Percentiles rank a stretch among this genome's conserved stretches.
phyloP scores from a whole-genome alignment of 2,329 filamentous ascomycete genomes.

The Huntiella moniliformis region DNA sequence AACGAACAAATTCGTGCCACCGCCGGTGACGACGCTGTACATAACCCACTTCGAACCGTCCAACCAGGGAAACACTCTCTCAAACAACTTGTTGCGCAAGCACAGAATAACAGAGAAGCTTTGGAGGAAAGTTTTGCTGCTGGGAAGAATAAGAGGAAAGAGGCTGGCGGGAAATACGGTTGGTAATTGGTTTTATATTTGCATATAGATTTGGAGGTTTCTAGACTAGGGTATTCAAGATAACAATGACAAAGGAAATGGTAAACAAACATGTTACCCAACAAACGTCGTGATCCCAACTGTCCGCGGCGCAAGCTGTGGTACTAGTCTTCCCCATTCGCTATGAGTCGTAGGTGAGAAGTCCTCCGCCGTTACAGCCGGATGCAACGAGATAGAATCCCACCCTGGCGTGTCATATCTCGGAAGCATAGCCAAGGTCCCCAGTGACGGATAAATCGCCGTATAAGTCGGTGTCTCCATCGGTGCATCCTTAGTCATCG shows the following conservation, averaged over 20 bases:
- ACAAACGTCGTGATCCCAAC: too few species aligned
- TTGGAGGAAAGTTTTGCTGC: constrained; percentile 82
- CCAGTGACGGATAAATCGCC: too few species aligned
- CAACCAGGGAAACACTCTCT: constrained; percentile 71
- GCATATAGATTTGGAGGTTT: neutral
- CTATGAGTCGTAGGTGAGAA: constrained; percentile 42
- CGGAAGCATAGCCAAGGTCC: too few species aligned
- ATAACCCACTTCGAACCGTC: constrained; percentile 67
- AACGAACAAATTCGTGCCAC: constrained; percentile 56
- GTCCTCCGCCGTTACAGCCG: constrained; percentile 28
- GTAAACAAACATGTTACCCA: too few species aligned
- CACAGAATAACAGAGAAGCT: constrained; percentile 64
- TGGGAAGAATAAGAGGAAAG: constrained; percentile 59
- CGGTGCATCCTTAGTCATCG: neutral
- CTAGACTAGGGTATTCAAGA: too few species aligned
- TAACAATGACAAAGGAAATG: too few species aligned
- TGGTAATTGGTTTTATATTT: constrained; percentile 30
- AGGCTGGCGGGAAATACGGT: constrained; percentile 68
- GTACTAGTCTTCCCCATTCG: constrained; percentile 40
- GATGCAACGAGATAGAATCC: too few species aligned
- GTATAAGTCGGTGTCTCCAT: neutral
- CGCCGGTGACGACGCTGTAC: constrained; percentile 47
- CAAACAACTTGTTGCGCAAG: constrained; percentile 70
- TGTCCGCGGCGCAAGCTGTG: too few species aligned
- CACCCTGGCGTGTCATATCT: too few species aligned